Percentiles rank a stretch among this genome's conserved stretches.
Conservation (phyloP, 306 rosid genomes). For the Cucumis cinereus region DNA sequence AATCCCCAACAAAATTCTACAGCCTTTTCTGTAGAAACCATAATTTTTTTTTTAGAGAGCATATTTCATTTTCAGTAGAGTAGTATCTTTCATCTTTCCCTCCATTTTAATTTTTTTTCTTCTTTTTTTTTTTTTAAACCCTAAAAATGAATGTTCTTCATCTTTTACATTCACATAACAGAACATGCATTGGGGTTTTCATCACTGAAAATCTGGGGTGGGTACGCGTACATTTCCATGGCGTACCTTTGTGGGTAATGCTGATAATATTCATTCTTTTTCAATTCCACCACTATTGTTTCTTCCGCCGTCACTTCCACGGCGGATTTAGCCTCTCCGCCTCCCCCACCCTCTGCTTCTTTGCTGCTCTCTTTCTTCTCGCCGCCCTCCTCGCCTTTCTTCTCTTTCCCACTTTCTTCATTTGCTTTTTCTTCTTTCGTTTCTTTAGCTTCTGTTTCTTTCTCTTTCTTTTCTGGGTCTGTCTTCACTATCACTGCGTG, state of each 20-base stretch:
- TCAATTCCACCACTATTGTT: slow-evolving; percentile 35
- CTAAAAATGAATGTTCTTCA: too few relatives aligned
- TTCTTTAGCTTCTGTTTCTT: slow-evolving; percentile 17
- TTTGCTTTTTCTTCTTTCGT: slow-evolving; percentile 2
- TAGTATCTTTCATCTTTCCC: too few relatives aligned
- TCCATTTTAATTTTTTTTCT: too few relatives aligned
- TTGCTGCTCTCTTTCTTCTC: slow-evolving; percentile 12
- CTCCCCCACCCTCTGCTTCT: not conserved
- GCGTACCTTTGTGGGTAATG: slow-evolving; percentile 38
- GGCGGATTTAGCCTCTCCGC: slow-evolving; percentile 5
- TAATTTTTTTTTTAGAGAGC: not conserved
- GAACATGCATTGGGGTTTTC: slow-evolving; percentile 88
- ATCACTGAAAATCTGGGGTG: slow-evolving; percentile 92
- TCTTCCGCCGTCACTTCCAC: slow-evolving; percentile 20
- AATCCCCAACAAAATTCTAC: slow-evolving; percentile 10
- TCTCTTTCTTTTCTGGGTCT: slow-evolving; percentile 53
- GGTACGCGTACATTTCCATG: slow-evolving; percentile 34
- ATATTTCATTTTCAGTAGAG: too few relatives aligned
- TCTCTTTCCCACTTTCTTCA: slow-evolving; percentile 20
- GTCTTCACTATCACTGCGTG: slow-evolving; percentile 58
- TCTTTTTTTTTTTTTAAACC: not conserved
- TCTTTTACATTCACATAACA: slow-evolving; percentile 19
- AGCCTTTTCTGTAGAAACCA: slow-evolving; percentile 2
- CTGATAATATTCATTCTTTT: slow-evolving; percentile 28
- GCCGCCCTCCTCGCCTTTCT: not conserved